Conservation (phyloP, 768 basidiomycete genomes). For the Naganishia vishniacii region DNA sequence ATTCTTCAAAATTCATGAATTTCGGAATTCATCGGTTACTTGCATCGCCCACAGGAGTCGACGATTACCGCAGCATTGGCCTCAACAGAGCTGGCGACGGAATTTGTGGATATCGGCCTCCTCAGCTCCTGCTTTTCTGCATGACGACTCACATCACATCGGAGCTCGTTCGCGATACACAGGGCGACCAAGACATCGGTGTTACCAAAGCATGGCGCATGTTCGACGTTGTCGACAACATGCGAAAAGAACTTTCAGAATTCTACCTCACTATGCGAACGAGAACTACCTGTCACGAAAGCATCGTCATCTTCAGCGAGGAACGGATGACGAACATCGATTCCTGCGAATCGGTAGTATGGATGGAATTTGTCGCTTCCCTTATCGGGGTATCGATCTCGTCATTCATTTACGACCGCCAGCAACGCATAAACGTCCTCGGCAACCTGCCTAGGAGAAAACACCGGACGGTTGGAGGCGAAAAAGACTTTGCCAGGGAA, state of each 20-base stretch:
- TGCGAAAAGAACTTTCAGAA: not conserved
- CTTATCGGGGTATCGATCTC: not conserved
- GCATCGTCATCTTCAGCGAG: too few relatives aligned
- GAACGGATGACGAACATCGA: not conserved
- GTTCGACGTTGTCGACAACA: not conserved
- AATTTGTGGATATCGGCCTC: not conserved
- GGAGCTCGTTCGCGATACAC: not conserved
- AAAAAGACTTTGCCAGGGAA: too few relatives aligned
- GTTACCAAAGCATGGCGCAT: not conserved
- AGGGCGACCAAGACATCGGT: not conserved
- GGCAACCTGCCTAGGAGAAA: not conserved
- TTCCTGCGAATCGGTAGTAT: not conserved
- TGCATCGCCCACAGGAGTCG: not conserved
- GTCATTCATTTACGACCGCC: not conserved
- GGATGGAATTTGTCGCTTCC: not conserved
- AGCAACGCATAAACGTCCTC: not conserved
- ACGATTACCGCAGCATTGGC: not conserved
- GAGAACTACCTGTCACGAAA: too few relatives aligned
- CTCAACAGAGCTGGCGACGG: not conserved
- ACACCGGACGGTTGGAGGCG: not conserved
- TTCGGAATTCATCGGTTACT: too few relatives aligned
- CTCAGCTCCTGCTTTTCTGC: not conserved
- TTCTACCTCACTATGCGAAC: not conserved
- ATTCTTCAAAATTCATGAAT: too few relatives aligned
- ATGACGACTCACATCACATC: not conserved